Conservation (phyloP, 1,284 basidiomycete genomes). For the Boletus semigastroideus region DNA sequence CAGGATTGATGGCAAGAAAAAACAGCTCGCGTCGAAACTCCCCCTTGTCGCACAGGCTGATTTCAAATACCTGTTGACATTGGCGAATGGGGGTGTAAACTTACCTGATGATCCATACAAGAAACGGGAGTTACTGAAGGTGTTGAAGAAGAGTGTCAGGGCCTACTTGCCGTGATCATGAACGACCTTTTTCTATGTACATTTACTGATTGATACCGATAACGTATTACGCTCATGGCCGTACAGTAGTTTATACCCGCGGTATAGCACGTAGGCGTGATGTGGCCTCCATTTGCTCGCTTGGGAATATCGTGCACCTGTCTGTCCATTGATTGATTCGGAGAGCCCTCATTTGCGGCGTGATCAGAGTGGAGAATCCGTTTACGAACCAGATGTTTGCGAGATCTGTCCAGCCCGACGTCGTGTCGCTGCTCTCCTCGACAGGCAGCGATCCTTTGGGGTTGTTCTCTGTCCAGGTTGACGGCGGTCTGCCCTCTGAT, state of each 20-base stretch:
- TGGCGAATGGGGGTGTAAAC: constrained; percentile 51
- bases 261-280: constrained; percentile 2
- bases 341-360: constrained; percentile 18
- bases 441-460: constrained; percentile 63
- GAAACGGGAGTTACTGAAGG: constrained; percentile 50
- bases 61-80: constrained; percentile 71
- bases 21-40: constrained; percentile 53
- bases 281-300: not conserved
- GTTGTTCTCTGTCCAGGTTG: constrained; percentile 56
- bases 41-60: constrained; percentile 84
- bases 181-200: constrained; percentile 9
- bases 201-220: constrained; percentile 21
- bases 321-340: constrained; percentile 6
- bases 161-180: constrained; percentile 23
- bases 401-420: constrained; percentile 56
- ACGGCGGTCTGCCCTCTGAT: constrained; percentile 54
- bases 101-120: constrained; percentile 54
- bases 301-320: not conserved
- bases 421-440: constrained; percentile 78
- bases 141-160: constrained; percentile 46
- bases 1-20: constrained; percentile 64
- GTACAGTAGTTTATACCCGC: constrained; percentile 15
- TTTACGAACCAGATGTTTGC: constrained; percentile 47
- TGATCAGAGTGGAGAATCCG: constrained; percentile 20
- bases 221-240: constrained; percentile 5